These are phyloP conservation scores for Tuber borchii DNA, from an alignment of 495 filamentous ascomycete species.

Conservation along the genomic window DNA sequence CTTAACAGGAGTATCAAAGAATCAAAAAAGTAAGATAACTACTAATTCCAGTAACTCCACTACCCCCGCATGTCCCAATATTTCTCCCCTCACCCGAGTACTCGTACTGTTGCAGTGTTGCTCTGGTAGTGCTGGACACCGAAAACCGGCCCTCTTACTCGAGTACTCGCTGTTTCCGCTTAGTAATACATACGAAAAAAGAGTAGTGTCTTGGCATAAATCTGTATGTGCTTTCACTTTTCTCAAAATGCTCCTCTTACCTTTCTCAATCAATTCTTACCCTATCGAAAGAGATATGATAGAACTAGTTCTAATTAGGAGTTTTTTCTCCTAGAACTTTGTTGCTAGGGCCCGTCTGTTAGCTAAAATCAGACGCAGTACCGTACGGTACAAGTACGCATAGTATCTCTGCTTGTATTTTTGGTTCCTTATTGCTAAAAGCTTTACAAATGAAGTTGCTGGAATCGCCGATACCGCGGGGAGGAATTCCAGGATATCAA, in stretches of 20 bases:
- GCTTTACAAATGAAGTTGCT: background rate
- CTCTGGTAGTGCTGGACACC: background rate
- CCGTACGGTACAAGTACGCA: background rate
- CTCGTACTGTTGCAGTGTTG: too few relatives aligned
- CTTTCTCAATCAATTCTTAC: background rate
- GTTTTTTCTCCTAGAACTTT: background rate
- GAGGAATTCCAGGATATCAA: background rate
- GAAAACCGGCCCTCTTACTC: background rate
- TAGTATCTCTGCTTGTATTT: background rate
- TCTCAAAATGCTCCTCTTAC: background rate
- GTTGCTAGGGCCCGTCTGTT: background rate
- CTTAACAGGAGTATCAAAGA: too few relatives aligned
- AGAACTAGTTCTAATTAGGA: background rate
- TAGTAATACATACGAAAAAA: background rate
- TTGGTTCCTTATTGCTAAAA: background rate
- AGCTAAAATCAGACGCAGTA: background rate
- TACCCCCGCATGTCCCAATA: too few relatives aligned
- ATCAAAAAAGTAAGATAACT: too few relatives aligned
- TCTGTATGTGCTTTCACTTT: background rate
- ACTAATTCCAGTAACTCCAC: too few relatives aligned
- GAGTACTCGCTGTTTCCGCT: background rate
- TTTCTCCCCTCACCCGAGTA: too few relatives aligned
- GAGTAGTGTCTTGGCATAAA: background rate
- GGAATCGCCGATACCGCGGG: background rate
- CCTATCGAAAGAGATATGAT: too few relatives aligned